Evolutionary conservation across 306 rosid species (phyloP).

Genomic region (Hippophae tibetana): DNA sequence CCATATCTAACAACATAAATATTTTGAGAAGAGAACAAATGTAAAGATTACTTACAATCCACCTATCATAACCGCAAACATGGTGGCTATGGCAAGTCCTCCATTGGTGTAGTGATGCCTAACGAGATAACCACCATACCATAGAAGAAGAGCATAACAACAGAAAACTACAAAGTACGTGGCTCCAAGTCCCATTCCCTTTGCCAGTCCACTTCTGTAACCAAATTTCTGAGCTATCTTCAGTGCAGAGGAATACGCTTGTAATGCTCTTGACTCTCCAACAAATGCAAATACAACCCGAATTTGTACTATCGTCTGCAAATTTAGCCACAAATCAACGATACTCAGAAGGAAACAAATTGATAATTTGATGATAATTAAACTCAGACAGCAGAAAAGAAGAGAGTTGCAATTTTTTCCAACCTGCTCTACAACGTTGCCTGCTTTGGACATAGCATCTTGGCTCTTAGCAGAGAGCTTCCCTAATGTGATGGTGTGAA

Average conservation of each 20-base stretch:
- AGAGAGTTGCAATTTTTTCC: not conserved
- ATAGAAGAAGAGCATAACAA: conserved; percentile 87
- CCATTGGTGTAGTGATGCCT: conserved; percentile 89
- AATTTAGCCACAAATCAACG: conserved; percentile 20
- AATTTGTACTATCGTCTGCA: conserved; percentile 84
- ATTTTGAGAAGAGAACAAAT: not conserved
- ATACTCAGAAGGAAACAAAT: conserved; percentile 19
- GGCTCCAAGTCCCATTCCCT: conserved; percentile 95
- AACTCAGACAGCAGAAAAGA: conserved; percentile 1
- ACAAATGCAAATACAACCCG: conserved; percentile 76
- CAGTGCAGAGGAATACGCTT: conserved; percentile 65
- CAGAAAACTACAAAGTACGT: conserved; percentile 97
- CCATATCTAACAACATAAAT: not conserved
- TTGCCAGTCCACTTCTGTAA: conserved; percentile 78
- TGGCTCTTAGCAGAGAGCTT: conserved; percentile 87
- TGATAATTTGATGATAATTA: conserved; percentile 4
- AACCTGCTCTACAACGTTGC: conserved; percentile 92
- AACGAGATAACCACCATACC: conserved; percentile 96
- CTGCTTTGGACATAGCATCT: conserved; percentile 84
- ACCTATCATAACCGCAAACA: conserved; percentile 96
- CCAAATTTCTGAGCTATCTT: conserved; percentile 72
- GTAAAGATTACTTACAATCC: conserved; percentile 58
- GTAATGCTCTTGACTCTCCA: conserved; percentile 69
- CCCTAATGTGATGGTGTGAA: conserved; percentile 70
- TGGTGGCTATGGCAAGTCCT: conserved; percentile 95